Evolutionary conservation across 2,329 filamentous ascomycete species (phyloP), one percentile per base, ranked within the genome.

Genomic region (Pseudocercospora ulei): DNA sequence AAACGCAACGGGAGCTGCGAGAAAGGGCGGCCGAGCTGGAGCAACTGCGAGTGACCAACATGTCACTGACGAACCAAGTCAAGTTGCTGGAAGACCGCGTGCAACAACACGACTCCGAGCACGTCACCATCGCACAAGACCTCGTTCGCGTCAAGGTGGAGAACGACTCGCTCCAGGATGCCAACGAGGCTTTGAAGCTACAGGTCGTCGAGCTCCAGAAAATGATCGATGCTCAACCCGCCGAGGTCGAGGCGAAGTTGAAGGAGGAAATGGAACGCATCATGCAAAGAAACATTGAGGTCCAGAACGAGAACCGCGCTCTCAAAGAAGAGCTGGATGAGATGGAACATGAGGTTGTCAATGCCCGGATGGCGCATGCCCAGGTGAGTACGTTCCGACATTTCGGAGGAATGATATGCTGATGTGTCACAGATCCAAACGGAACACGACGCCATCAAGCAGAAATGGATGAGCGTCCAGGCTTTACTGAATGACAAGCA

Each of bases 331-430:
- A 90, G 56, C 74, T 94, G 72, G 72, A 76, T 3, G 86, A 95
- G 52, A 82, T 96, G 68, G 90, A 96, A 68, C 82, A 87, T 62
- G 78, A 86, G 60, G 68, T 98, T 50, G 88, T 98, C 47, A 76
- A 80, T 58, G 90, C 86, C 1, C 98, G 98, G 72, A 82, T 98
- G 82, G 76, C 77, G 56, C 86, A 87, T 67, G 90, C 90, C 38
- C 85, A 95, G 78, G 88, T 94, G 71, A 69, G 79, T 68, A n/a
- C 13, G 18, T 38, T 6, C 20, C 17, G 11, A 7, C 13, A 5
- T 8, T 16, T 22, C 18, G 14, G 8, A 9, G 25, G 8, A 12
- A 31, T 3, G 11, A 4, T 12, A 19, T 26, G 29, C 44, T 46
- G 41, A 54, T 40, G n/a, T 12, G 22, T 24, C n/a, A 18, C 48